Percentiles rank a stretch among this genome's conserved stretches.
These are phyloP conservation scores for Zanthoxylum bungeanum DNA, from an alignment of 345 rosid species.

Conservation along the genomic window DNA sequence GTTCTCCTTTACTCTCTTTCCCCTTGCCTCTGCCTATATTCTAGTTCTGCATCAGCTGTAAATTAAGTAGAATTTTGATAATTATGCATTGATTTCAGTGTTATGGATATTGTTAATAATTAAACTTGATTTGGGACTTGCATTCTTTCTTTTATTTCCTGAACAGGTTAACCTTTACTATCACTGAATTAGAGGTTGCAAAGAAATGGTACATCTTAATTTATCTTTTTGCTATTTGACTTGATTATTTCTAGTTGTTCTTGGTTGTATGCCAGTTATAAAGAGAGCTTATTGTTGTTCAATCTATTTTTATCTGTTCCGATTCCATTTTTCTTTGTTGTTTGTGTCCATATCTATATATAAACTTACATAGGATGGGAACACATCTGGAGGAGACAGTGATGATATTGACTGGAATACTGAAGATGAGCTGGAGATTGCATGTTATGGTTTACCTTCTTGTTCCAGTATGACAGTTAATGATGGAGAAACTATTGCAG, in stretches of 20 bases:
- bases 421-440: slow-evolving; percentile 67
- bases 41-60: background rate
- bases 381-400: slow-evolving; percentile 32
- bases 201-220: slow-evolving; percentile 18
- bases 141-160: background rate
- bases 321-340: background rate
- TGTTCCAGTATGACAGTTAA: slow-evolving; percentile 20
- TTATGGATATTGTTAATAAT: background rate
- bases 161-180: slow-evolving; percentile 15
- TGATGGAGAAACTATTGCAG: slow-evolving; percentile 25
- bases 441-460: slow-evolving; percentile 28
- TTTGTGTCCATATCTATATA: background rate
- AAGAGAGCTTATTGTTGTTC: no score
- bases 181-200: slow-evolving; percentile 1
- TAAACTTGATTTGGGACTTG: background rate
- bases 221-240: background rate
- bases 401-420: slow-evolving; percentile 55
- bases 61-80: background rate
- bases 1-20: background rate
- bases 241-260: no score
- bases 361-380: slow-evolving; percentile 32
- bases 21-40: background rate
- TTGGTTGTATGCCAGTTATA: no score
- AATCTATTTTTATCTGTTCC: no score
- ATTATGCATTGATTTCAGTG: background rate